Evolutionary conservation across 169 alveolate genomes (phyloP).

Genomic region (Besnoitia besnoiti): DNA sequence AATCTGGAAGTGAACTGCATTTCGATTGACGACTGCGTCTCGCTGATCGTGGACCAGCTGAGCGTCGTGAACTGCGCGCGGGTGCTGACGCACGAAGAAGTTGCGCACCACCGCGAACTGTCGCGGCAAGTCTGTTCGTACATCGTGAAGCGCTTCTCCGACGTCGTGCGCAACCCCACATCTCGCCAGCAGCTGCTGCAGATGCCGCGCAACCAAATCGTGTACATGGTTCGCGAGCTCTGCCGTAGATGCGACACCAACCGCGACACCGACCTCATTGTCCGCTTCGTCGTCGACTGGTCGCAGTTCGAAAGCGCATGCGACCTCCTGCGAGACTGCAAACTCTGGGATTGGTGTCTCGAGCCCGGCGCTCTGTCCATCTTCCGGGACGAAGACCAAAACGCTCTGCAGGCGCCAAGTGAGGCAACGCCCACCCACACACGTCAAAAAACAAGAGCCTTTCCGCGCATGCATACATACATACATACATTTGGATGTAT

Average conservation of each 20-base stretch:
- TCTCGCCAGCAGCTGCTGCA: slow-evolving; percentile 60
- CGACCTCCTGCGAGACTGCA: slow-evolving; percentile 63
- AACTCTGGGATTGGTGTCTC: slow-evolving; percentile 57
- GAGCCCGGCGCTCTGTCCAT: slow-evolving; percentile 57
- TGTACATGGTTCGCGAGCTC: slow-evolving; percentile 60
- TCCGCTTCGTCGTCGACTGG: slow-evolving; percentile 66
- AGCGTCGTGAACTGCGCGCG: slow-evolving; percentile 58
- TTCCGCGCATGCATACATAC: background rate
- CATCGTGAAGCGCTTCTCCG: slow-evolving; percentile 61
- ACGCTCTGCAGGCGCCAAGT: slow-evolving; percentile 21
- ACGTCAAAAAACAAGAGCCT: background rate
- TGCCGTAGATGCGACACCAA: slow-evolving; percentile 61
- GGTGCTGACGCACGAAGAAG: slow-evolving; percentile 58
- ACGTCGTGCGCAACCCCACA: slow-evolving; percentile 52
- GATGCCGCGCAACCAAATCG: slow-evolving; percentile 60
- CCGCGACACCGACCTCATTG: slow-evolving; percentile 55
- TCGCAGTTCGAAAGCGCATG: slow-evolving; percentile 53
- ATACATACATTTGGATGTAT: background rate
- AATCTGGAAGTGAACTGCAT: slow-evolving; percentile 54
- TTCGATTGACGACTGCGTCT: slow-evolving; percentile 53
- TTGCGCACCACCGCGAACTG: slow-evolving; percentile 57
- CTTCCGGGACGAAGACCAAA: slow-evolving; percentile 53
- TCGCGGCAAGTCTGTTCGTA: slow-evolving; percentile 57
- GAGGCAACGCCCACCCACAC: background rate
- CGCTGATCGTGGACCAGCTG: slow-evolving; percentile 62